phyloP scores from a whole-genome alignment of 2,329 filamentous ascomycete species.

The Bertia moriformis region DNA sequence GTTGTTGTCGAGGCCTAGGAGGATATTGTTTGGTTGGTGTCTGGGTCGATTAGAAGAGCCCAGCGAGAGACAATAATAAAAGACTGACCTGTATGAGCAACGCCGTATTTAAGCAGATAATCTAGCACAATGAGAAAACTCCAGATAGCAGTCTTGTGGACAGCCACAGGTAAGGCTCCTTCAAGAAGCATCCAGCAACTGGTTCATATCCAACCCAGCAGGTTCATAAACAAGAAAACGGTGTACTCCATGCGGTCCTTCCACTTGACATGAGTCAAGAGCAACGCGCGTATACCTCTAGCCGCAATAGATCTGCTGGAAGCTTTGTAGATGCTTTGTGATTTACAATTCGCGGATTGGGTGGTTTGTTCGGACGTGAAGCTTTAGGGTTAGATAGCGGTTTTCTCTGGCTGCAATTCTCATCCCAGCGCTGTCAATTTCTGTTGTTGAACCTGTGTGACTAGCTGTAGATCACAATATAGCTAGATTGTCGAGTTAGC shows the following conservation, averaged over 20 bases:
- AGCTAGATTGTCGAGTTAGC: constrained; percentile 8
- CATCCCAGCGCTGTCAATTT: too few species aligned
- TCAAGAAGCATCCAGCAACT: constrained; percentile 10
- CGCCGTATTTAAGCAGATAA: constrained; percentile 6
- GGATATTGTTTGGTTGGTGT: constrained; percentile 12
- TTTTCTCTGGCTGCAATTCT: too few species aligned
- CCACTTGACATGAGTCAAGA: constrained; percentile 5
- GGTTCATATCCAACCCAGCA: constrained; percentile 7
- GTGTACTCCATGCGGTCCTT: constrained; percentile 7
- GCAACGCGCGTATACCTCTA: too few species aligned
- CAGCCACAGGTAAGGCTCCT: constrained; percentile 7
- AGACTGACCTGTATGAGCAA: constrained; percentile 8
- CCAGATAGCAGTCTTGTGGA: constrained; percentile 9
- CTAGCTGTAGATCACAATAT: constrained; percentile 7
- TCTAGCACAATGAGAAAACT: constrained; percentile 7
- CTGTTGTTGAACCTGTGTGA: too few species aligned
- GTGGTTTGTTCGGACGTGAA: too few species aligned
- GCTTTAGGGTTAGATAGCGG: too few species aligned
- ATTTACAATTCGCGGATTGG: too few species aligned
- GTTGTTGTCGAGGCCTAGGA: constrained; percentile 7
- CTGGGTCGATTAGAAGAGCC: constrained; percentile 3
- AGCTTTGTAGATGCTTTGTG: too few species aligned
- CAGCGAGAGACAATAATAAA: neutral
- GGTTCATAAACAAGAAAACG: constrained; percentile 8
- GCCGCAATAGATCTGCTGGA: too few species aligned